Conservation (phyloP, 2,329 filamentous ascomycete genomes). For the Zasmidium angulare region DNA sequence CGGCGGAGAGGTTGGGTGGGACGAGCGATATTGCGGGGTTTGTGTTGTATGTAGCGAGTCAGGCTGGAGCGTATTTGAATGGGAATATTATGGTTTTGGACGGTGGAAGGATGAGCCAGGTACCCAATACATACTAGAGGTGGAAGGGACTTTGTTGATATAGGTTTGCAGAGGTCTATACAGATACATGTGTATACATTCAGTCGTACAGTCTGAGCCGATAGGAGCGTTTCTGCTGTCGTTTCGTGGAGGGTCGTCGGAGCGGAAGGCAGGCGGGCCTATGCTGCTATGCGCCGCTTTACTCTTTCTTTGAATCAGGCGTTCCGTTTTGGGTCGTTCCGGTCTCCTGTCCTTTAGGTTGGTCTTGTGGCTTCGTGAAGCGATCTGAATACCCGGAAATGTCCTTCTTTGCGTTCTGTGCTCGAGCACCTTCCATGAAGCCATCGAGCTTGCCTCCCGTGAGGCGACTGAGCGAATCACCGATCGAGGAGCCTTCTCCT, state of each 20-base stretch:
- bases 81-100: constrained; percentile 63
- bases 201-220: not conserved
- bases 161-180: not conserved
- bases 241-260: not conserved
- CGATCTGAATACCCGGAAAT: constrained; percentile 16
- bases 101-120: constrained; percentile 48
- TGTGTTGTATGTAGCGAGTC: constrained; percentile 63
- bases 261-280: not conserved
- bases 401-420: constrained; percentile 22
- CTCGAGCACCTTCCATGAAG: constrained; percentile 33
- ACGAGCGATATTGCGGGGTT: constrained; percentile 60
- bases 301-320: constrained; percentile 17
- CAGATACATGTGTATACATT: not conserved
- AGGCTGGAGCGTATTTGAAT: constrained; percentile 66
- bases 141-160: not conserved
- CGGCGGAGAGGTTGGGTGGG: constrained; percentile 60
- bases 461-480: constrained; percentile 43
- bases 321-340: constrained; percentile 8
- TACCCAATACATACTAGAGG: constrained; percentile 16
- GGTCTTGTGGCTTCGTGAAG: constrained; percentile 15
- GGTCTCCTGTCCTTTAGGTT: constrained; percentile 11
- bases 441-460: constrained; percentile 40
- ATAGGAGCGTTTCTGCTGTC: not conserved
- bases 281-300: not conserved
- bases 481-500: constrained; percentile 36